Evolutionary conservation across 2,329 filamentous ascomycete genomes (phyloP), one percentile per base, ranked within the genome.

Genomic region (Clarireedia hainanense): DNA sequence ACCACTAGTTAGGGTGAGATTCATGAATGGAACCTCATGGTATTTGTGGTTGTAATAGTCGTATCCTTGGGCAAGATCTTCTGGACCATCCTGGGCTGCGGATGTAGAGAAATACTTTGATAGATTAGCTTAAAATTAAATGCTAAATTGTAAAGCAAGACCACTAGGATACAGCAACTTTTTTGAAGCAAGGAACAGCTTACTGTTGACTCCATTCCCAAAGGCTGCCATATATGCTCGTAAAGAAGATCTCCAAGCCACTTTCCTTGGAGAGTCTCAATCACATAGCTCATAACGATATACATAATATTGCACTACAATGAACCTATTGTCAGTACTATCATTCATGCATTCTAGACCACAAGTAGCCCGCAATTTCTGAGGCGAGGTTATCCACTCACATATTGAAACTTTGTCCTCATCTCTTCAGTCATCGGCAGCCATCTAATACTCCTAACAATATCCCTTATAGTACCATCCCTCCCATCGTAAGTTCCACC

Each of bases 301-400:
- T 72, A 81, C 72, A 80, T 79, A 55, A 74, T 67, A 63, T 81
- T 80, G 63, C 70, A 74, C 42, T 46, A 46, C 14, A 26, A 24
- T 5, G 30, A 23, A 10, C 9, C 5, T 46, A 24, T 24, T 14
- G 10, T 46, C 42, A 46, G 42, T 23, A 23, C 12, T 23, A 14
- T 15, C 2, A 17, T 10, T 20, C 10, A 34, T 12, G 12, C 5
- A 34, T 12, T 34, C 30, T 12, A 34, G 10, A 3, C 30, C 10
- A 34, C 30, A 34, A 34, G 30, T 34, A 34, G 30, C 12, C 30
- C 9, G 10, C 30, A 34, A 9, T 34, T 9, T 12, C 30, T 34
- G 20, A 20, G 20, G 20, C 20, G 20, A 20, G 2, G 2, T 7
- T n/a, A 42, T 46, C 10, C 2, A 24, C 42, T 46, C 23, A 46